Percentiles rank a stretch among this genome's conserved stretches.
These are phyloP conservation scores for Colletotrichum euphorbiae DNA, from an alignment of 2,329 filamentous ascomycete species.

Conservation along the genomic window DNA sequence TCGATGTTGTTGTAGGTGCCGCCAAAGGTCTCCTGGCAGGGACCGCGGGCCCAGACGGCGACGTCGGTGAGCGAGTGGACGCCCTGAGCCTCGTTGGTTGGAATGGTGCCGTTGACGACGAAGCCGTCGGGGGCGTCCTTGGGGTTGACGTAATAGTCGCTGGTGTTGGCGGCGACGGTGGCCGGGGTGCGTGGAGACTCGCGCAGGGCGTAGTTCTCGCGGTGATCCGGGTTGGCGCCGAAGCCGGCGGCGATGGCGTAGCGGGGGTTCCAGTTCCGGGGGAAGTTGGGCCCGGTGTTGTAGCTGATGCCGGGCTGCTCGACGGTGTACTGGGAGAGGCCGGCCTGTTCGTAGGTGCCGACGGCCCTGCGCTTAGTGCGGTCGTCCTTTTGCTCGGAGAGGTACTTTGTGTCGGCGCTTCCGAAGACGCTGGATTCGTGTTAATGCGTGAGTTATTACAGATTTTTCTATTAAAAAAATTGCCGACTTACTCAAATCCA, in stretches of 20 bases:
- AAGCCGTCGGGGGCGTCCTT: slow-evolving; percentile 75
- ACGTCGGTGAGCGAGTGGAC: slow-evolving; percentile 84
- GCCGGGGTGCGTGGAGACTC: slow-evolving; percentile 71
- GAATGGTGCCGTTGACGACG: slow-evolving; percentile 80
- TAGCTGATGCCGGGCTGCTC: slow-evolving; percentile 71
- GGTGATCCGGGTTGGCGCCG: slow-evolving; percentile 77
- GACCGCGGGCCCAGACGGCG: slow-evolving; percentile 81
- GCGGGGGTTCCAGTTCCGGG: slow-evolving; percentile 85
- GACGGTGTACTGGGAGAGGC: slow-evolving; percentile 79
- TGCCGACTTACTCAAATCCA: slow-evolving; percentile 73
- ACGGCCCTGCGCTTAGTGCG: slow-evolving; percentile 81
- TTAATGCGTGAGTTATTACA: accelerated
- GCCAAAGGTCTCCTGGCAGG: slow-evolving; percentile 81
- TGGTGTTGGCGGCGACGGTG: slow-evolving; percentile 58
- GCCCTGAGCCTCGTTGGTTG: slow-evolving; percentile 71
- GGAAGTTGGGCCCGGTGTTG: slow-evolving; percentile 80
- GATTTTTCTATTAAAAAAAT: not conserved
- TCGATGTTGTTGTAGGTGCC: slow-evolving; percentile 79
- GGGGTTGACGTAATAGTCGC: slow-evolving; percentile 75
- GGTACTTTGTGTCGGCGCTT: slow-evolving; percentile 82
- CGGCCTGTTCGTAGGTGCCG: slow-evolving; percentile 79
- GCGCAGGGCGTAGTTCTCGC: slow-evolving; percentile 81
- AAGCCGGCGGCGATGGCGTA: slow-evolving; percentile 83
- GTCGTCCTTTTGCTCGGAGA: slow-evolving; percentile 72
- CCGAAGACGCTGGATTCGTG: slow-evolving; percentile 71